These are phyloP conservation scores for Epichloe gansuensis DNA, from an alignment of 2,329 filamentous ascomycete species.

Conservation along the genomic window DNA sequence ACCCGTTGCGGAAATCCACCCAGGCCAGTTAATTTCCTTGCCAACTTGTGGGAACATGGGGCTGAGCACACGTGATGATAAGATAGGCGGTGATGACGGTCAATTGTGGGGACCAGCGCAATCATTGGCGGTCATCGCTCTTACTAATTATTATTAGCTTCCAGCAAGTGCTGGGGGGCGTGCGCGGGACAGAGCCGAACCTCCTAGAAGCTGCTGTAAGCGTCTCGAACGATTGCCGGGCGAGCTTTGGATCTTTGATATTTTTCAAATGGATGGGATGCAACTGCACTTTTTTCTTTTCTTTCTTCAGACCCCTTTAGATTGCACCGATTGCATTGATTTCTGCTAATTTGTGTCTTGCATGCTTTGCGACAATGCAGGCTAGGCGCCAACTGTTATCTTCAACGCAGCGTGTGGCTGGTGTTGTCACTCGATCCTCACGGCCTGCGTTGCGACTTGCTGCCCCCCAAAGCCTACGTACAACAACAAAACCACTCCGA, in stretches of 20 bases:
- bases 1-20: conserved; percentile 15
- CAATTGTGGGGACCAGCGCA: background rate
- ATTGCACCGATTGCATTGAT: background rate
- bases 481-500: conserved; percentile 9
- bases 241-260: conserved; percentile 7
- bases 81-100: conserved; percentile 12
- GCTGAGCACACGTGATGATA: conserved; percentile 26
- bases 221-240: conserved; percentile 8
- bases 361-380: conserved; percentile 23
- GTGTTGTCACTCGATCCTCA: conserved; percentile 16
- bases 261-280: background rate
- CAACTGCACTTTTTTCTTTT: background rate
- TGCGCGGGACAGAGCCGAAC: conserved; percentile 17
- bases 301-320: background rate
- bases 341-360: background rate
- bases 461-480: conserved; percentile 12
- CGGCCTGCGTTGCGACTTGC: conserved; percentile 17
- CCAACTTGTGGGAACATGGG: conserved; percentile 17
- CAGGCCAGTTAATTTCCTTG: conserved; percentile 7
- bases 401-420: conserved; percentile 25
- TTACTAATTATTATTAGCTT: background rate
- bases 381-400: conserved; percentile 26
- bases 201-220: conserved; percentile 26
- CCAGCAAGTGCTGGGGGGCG: background rate
- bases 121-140: background rate